Evolutionary conservation across 176 grass and related monocot genomes (phyloP), one percentile per base, ranked within the genome.

Genomic region (Bromus sterilis): DNA sequence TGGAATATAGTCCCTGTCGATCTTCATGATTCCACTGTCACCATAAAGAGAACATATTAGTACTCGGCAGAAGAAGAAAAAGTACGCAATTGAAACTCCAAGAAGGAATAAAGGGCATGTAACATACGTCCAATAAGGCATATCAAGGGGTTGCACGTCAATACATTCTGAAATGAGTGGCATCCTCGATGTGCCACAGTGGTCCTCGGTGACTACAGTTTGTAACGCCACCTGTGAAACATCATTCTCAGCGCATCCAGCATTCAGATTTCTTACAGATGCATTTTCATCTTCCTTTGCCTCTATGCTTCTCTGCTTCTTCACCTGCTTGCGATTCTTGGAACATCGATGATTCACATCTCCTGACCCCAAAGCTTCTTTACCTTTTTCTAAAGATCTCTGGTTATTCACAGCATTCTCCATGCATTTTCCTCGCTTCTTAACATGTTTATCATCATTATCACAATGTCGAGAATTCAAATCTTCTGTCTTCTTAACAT

Each of bases 21-120:
- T 79, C 85, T 89, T 85, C 86, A 97, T 89, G 62, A 76, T 85
- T 67, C 94, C 94, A 76, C 94, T 94, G 57, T 66, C 33, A 80
- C 74, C 35, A 83, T 40, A 62, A 87, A 88, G 77, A 4, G 4
- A 34, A 30, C 79, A 74, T 43, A 78, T 87, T 61, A 77, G 39
- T 35, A 70, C 6, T 30, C n/a, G 8, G 5, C 40, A 44, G 35
- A 61, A 9, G 78, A 73, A n/a, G n/a, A 74, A 31, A 28, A 53
- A 53, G 49, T 11, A 77, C 42, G 32, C 29, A 24, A 56, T 12
- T 34, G 2, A 49, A 69, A 39, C 18, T 86, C 60, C 39, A 66
- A 34, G 84, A 51, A 23, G 13, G 68, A 35, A 40, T 29, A 33
- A 42, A 70, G 31, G 55, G 39, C 33, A 83, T 74, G 29, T 79